A percentile compares a stretch with the other conserved stretches of the same genome.
These are phyloP conservation scores for Vigna hirtella DNA, from an alignment of 306 rosid genomes.

Conservation along the genomic window DNA sequence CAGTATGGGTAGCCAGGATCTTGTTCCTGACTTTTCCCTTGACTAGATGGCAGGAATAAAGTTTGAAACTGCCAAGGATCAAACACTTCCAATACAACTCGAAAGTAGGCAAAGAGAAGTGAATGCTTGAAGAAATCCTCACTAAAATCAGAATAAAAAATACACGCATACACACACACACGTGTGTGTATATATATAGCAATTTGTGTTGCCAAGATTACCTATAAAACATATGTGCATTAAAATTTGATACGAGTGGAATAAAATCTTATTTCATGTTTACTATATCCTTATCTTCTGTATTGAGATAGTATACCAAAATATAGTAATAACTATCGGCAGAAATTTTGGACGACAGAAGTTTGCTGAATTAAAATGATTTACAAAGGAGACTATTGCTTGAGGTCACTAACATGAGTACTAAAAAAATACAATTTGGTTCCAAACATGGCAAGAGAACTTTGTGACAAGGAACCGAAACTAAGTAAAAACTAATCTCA, in stretches of 20 bases:
- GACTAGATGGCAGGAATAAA: neutral
- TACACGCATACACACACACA: too few relatives aligned
- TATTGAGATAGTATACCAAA: neutral
- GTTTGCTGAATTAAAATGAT: neutral
- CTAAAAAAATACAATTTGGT: neutral
- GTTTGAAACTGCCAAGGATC: neutral
- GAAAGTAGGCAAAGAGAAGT: slow-evolving; percentile 3
- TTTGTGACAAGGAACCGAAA: slow-evolving; percentile 15
- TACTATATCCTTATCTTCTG: neutral
- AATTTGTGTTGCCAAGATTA: neutral
- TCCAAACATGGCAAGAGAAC: neutral
- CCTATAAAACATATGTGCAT: neutral
- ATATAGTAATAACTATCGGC: neutral
- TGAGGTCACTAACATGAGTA: neutral
- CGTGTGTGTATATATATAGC: too few relatives aligned
- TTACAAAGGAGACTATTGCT: neutral
- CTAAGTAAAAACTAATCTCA: neutral
- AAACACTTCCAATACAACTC: neutral
- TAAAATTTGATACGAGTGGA: neutral
- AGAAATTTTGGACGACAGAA: neutral
- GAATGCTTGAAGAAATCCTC: slow-evolving; percentile 7
- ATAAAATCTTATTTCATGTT: neutral
- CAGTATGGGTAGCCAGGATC: neutral
- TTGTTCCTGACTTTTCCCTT: neutral
- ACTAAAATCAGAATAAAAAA: neutral